Evolutionary conservation across 768 basidiomycete genomes (phyloP), one percentile per base, ranked within the genome.

Genomic region (Leccinum boreale): DNA sequence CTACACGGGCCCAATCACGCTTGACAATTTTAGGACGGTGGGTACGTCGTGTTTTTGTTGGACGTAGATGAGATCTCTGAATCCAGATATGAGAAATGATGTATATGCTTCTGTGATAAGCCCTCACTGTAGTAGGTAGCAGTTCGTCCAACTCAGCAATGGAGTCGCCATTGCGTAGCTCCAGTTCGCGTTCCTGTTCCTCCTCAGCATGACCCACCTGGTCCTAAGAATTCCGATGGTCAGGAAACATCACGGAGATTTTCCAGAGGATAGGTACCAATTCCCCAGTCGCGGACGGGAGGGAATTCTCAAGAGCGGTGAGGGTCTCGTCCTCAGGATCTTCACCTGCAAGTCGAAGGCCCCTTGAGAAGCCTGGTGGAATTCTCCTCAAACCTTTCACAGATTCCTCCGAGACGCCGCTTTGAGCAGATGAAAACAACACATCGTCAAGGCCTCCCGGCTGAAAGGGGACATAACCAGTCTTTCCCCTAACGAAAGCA

Each of bases 1-100:
- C 92, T 26, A 93, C 90, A 78, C 98, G 97, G 2, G 97, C 97
- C 97, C 97, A 99, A 61, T 98, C 94, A 50, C 91, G 89, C 74
- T 95, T 95, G 57, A 85, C 84, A 4, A 84, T 67, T 49, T 81
- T 77, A 2, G 76, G 63, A 29, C 79, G 77, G 62, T 76, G 79
- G 17, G 71, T 59, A 47, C 76, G 75, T 36, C 76, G 76, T 2
- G 80, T 60, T 52, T 78, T 78, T 39, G 78, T 68, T 17, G 87
- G 83, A 50, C 79, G 83, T 23, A 90, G 73, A 66, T 85, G 81
- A 12, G 81, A 77, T 50, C 81, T 80, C 85, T 89, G 64, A 2
- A 31, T 51, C 5, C 56, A 45, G 60, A 54, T 45, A 50, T 65
- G 44, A 63, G 53, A 33, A 52, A 50, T 21, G 10, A 35, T 21